phyloP scores from a whole-genome alignment of 192 early-diverging fungal genomes.

The Coemansia pectinata region DNA sequence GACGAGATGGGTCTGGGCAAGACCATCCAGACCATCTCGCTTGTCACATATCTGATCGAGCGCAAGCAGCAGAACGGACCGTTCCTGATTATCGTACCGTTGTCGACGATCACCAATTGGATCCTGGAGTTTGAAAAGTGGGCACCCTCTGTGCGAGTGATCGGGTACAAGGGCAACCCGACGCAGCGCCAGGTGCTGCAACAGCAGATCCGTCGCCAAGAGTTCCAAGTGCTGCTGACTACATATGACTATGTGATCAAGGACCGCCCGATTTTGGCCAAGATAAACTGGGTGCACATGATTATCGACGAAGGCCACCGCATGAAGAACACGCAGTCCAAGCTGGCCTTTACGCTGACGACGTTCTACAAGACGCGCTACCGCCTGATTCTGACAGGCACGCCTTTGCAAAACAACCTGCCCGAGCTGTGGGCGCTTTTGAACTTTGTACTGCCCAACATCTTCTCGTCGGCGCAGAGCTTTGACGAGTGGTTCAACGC shows the following conservation, averaged over 20 bases:
- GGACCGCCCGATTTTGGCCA: constrained; percentile 81
- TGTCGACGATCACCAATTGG: constrained; percentile 98
- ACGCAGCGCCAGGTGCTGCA: constrained; percentile 70
- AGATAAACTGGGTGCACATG: constrained; percentile 96
- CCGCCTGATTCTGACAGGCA: constrained; percentile 95
- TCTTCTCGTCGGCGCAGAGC: constrained; percentile 94
- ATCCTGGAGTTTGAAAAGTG: constrained; percentile 96
- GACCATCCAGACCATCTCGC: constrained; percentile 94
- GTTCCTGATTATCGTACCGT: constrained; percentile 94
- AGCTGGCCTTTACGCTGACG: constrained; percentile 80
- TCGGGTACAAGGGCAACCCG: constrained; percentile 93
- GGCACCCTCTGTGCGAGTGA: constrained; percentile 86
- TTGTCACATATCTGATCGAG: constrained; percentile 96
- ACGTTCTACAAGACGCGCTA: constrained; percentile 89
- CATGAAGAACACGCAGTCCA: constrained; percentile 94
- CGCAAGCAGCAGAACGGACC: constrained; percentile 92
- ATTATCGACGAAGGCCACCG: constrained; percentile 99
- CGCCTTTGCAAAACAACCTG: constrained; percentile 98
- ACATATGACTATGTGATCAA: constrained; percentile 97
- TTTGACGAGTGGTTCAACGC: constrained; percentile 99
- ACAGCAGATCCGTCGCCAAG: constrained; percentile 65
- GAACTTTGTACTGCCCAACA: constrained; percentile 94
- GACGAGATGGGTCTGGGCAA: constrained; percentile 94
- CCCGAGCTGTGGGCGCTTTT: constrained; percentile 96
- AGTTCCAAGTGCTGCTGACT: constrained; percentile 95